phyloP scores from a whole-genome alignment of 2,329 filamentous ascomycete species.

The Penicillium sp. region DNA sequence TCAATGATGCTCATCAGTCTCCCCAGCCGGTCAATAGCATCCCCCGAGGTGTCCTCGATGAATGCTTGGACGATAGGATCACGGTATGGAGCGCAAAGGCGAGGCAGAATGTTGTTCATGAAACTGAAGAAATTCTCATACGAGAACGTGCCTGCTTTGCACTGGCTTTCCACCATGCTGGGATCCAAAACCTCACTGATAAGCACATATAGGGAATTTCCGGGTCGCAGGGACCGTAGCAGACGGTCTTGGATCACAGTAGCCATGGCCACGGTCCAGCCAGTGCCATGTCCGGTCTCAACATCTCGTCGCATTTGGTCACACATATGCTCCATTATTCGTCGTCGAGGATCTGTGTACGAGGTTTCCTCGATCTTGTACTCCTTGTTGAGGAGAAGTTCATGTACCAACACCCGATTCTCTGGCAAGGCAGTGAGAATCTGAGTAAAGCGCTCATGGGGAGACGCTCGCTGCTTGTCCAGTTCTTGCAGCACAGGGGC shows the following conservation, averaged over 20 bases:
- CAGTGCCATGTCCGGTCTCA: conserved; percentile 49
- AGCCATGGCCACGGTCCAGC: conserved; percentile 62
- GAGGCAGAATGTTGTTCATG: conserved; percentile 57
- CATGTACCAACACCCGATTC: conserved; percentile 58
- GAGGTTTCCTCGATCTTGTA: conserved; percentile 52
- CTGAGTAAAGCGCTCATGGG: conserved; percentile 43
- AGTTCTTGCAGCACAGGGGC: conserved; percentile 31
- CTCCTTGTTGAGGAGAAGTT: conserved; percentile 59
- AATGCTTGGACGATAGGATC: conserved; percentile 55
- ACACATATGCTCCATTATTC: conserved; percentile 55
- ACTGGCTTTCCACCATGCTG: conserved; percentile 53
- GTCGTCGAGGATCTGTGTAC: conserved; percentile 48
- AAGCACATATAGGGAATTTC: conserved; percentile 56
- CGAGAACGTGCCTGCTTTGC: conserved; percentile 55
- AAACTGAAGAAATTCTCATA: conserved; percentile 60
- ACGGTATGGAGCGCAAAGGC: conserved; percentile 60
- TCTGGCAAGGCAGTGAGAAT: conserved; percentile 56
- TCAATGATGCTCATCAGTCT: conserved; percentile 59
- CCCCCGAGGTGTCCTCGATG: conserved; percentile 46
- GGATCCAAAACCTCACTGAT: conserved; percentile 58
- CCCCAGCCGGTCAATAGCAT: conserved; percentile 59
- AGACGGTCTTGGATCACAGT: conserved; percentile 58
- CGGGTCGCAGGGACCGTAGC: conserved; percentile 53
- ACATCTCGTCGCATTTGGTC: conserved; percentile 54
- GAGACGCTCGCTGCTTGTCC: conserved; percentile 32